Percentiles rank a stretch among this genome's conserved stretches.
These are phyloP conservation scores for Solanum rostratum DNA, from an alignment of 257 asterid genomes.

Conservation along the genomic window DNA sequence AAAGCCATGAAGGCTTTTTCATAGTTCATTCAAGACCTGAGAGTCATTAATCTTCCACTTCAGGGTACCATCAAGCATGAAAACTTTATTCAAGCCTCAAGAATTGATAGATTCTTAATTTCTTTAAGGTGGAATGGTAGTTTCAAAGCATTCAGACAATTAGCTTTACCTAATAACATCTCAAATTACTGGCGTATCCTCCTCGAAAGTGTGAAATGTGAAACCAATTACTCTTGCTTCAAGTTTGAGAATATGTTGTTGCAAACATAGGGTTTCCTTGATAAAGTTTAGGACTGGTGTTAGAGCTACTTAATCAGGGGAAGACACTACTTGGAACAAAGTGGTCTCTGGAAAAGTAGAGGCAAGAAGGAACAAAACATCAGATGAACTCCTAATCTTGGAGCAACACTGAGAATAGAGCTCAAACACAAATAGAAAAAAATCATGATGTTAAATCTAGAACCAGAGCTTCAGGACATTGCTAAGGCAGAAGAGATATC, in stretches of 20 bases:
- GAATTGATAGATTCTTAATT: neutral
- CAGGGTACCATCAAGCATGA: neutral
- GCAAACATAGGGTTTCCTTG: neutral
- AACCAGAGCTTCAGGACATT: neutral
- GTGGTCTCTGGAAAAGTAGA: neutral
- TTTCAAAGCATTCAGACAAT: neutral
- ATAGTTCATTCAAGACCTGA: neutral
- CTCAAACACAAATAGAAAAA: neutral
- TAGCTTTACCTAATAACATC: no score
- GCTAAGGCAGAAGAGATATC: neutral
- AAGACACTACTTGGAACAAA: neutral
- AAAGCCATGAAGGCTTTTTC: neutral
- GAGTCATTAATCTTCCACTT: neutral
- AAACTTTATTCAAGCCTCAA: neutral
- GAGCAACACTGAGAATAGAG: neutral
- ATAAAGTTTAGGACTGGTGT: neutral
- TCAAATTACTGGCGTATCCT: neutral
- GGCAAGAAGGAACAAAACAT: neutral
- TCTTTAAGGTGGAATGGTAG: neutral
- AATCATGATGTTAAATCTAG: neutral
- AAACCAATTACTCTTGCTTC: no score
- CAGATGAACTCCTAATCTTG: neutral
- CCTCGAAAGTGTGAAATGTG: neutral
- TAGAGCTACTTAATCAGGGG: neutral
- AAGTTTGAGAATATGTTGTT: neutral